These are phyloP conservation scores for Fusarium illudens DNA, from an alignment of 2,329 filamentous ascomycete species.

Conservation along the genomic window DNA sequence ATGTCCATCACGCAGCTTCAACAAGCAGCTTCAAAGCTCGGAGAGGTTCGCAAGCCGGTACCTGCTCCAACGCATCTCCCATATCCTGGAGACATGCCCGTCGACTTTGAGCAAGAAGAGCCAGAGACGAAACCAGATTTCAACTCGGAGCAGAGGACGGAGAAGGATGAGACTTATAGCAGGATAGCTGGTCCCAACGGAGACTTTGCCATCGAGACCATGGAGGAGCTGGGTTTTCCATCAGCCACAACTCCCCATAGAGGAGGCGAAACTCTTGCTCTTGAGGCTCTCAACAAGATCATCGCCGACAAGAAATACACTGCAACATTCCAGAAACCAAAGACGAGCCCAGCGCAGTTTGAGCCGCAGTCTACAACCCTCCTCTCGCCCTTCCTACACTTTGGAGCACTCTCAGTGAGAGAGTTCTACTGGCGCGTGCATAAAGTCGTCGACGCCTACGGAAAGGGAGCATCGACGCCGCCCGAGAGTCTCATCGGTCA, in stretches of 20 bases:
- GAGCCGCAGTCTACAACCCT: slow-evolving; percentile 77
- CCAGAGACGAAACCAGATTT: slow-evolving; percentile 64
- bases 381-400: slow-evolving; percentile 77
- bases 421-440: slow-evolving; percentile 78
- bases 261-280: slow-evolving; percentile 74
- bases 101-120: slow-evolving; percentile 65
- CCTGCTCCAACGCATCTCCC: slow-evolving; percentile 67
- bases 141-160: slow-evolving; percentile 64
- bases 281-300: slow-evolving; percentile 66
- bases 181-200: slow-evolving; percentile 71
- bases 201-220: slow-evolving; percentile 75
- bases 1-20: slow-evolving; percentile 78
- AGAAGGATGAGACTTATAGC: slow-evolving; percentile 65
- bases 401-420: slow-evolving; percentile 74
- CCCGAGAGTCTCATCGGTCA: slow-evolving; percentile 78
- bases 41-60: slow-evolving; percentile 68
- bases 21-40: slow-evolving; percentile 68
- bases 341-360: slow-evolving; percentile 77
- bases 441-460: slow-evolving; percentile 66
- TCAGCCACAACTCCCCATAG: slow-evolving; percentile 71
- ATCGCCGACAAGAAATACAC: slow-evolving; percentile 71
- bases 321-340: slow-evolving; percentile 79
- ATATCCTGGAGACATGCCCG: slow-evolving; percentile 68
- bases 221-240: slow-evolving; percentile 75
- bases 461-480: slow-evolving; percentile 64